phyloP scores from a whole-genome alignment of 1,284 basidiomycete species.

The Pseudozyma sp. region DNA sequence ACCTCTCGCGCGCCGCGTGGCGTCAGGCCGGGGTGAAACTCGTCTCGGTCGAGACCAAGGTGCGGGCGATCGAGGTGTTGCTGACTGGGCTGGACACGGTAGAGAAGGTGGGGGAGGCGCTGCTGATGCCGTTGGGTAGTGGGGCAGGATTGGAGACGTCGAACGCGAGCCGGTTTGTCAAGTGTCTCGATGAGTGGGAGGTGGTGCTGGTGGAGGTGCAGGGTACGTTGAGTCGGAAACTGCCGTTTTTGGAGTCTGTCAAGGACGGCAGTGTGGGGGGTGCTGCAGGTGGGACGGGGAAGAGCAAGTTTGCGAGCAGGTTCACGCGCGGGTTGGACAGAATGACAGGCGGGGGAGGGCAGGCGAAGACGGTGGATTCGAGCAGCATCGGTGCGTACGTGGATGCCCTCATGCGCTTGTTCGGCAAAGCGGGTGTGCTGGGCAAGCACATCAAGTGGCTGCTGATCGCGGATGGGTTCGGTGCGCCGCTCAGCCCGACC shows the following conservation, averaged over 20 bases:
- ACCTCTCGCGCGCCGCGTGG: slow-evolving; percentile 91
- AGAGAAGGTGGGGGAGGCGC: slow-evolving; percentile 61
- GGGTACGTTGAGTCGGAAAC: slow-evolving; percentile 77
- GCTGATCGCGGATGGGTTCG: slow-evolving; percentile 9
- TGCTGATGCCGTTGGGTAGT: slow-evolving; percentile 34
- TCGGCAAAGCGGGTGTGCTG: background rate
- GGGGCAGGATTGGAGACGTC: slow-evolving; percentile 50
- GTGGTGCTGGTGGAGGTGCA: slow-evolving; percentile 81
- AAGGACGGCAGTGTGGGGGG: slow-evolving; percentile 72
- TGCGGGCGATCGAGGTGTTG: slow-evolving; percentile 83
- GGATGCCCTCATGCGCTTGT: slow-evolving; percentile 9
- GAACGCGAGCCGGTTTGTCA: slow-evolving; percentile 67
- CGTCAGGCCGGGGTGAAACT: slow-evolving; percentile 79
- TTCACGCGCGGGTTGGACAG: slow-evolving; percentile 27
- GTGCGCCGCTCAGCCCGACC: too few relatives aligned
- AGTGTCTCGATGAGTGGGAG: slow-evolving; percentile 78
- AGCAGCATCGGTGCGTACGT: slow-evolving; percentile 6
- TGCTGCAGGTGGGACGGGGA: background rate
- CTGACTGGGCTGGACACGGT: slow-evolving; percentile 81
- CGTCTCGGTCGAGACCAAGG: slow-evolving; percentile 82
- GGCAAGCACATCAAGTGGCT: slow-evolving; percentile 9
- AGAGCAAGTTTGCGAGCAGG: slow-evolving; percentile 8
- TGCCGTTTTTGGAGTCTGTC: slow-evolving; percentile 74
- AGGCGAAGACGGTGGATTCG: slow-evolving; percentile 12
- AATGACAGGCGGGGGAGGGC: slow-evolving; percentile 18